Percentiles rank a stretch among this genome's conserved stretches.
Evolutionary conservation across 2,329 filamentous ascomycete species (phyloP).

Genomic region (Leptographium lundbergii): DNA sequence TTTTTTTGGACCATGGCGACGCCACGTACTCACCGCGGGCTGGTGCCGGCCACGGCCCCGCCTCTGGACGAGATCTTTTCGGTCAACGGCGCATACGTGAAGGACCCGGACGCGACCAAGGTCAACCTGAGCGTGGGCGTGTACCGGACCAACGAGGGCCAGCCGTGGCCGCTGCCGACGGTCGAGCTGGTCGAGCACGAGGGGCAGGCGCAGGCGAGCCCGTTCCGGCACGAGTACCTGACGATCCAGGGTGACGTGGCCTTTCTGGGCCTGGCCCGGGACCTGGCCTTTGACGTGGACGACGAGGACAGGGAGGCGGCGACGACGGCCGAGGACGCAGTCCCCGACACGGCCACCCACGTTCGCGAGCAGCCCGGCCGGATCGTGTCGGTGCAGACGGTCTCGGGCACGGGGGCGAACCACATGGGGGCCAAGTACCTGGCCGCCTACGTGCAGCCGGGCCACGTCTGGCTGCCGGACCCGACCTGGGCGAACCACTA

Average conservation of each 20-base stretch:
- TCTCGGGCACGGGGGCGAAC: slow-evolving; percentile 91
- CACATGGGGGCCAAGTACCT: slow-evolving; percentile 91
- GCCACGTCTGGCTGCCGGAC: slow-evolving; percentile 76
- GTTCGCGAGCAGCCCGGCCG: slow-evolving; percentile 26
- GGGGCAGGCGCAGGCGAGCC: background rate
- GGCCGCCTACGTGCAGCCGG: slow-evolving; percentile 70
- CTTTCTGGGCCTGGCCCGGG: slow-evolving; percentile 81
- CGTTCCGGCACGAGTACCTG: slow-evolving; percentile 69
- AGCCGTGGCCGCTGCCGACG: slow-evolving; percentile 92
- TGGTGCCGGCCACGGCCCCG: background rate
- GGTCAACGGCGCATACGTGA: slow-evolving; percentile 72
- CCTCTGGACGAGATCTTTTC: slow-evolving; percentile 45
- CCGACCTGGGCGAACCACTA: slow-evolving; percentile 98
- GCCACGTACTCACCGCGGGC: background rate
- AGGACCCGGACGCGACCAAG: slow-evolving; percentile 65
- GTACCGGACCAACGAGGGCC: slow-evolving; percentile 86
- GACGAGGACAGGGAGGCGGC: slow-evolving; percentile 48
- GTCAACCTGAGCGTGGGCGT: slow-evolving; percentile 87
- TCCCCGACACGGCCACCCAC: background rate
- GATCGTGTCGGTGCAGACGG: slow-evolving; percentile 71
- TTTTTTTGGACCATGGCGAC: background rate
- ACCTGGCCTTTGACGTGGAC: slow-evolving; percentile 68
- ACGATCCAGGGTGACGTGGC: slow-evolving; percentile 78
- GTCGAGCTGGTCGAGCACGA: slow-evolving; percentile 43
- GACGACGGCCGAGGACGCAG: slow-evolving; percentile 40